Evolutionary conservation across 2,329 filamentous ascomycete genomes (phyloP).

Genomic region (Ophiostoma montium): DNA sequence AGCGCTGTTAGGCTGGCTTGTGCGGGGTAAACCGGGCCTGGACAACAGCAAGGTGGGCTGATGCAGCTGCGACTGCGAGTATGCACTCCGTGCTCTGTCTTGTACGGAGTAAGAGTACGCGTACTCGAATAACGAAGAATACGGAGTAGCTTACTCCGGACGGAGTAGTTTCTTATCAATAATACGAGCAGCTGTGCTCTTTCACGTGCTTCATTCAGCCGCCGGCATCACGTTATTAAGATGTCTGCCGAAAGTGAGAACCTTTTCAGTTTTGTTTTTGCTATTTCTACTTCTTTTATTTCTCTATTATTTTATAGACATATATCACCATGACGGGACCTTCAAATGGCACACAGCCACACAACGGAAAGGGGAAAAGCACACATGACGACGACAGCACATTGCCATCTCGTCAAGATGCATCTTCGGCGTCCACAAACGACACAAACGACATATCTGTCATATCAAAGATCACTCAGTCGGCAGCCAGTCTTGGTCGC

Average conservation of each 20-base stretch:
- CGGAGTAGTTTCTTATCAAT: too few species aligned
- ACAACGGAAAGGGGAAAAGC: constrained; percentile 6
- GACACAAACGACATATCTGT: not conserved
- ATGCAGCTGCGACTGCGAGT: not conserved
- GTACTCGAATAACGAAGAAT: too few species aligned
- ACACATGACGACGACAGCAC: not conserved
- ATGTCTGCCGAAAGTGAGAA: too few species aligned
- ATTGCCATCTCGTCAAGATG: not conserved
- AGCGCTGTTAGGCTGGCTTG: not conserved
- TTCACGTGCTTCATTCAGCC: too few species aligned
- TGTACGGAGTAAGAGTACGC: too few species aligned
- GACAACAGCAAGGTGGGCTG: not conserved
- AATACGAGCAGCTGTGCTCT: too few species aligned
- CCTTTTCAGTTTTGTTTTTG: too few species aligned
- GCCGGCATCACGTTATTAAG: too few species aligned
- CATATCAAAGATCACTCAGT: constrained; percentile 17
- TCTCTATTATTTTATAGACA: too few species aligned
- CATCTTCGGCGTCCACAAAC: not conserved
- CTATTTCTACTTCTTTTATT: too few species aligned
- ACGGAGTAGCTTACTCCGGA: too few species aligned
- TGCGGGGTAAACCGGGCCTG: not conserved
- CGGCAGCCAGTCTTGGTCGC: constrained; percentile 16
- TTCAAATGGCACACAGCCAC: not conserved
- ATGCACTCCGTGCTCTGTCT: too few species aligned
- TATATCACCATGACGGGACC: not conserved